These are phyloP conservation scores for Aspergillus sp. DNA, from an alignment of 2,329 filamentous ascomycete species.

Conservation along the genomic window DNA sequence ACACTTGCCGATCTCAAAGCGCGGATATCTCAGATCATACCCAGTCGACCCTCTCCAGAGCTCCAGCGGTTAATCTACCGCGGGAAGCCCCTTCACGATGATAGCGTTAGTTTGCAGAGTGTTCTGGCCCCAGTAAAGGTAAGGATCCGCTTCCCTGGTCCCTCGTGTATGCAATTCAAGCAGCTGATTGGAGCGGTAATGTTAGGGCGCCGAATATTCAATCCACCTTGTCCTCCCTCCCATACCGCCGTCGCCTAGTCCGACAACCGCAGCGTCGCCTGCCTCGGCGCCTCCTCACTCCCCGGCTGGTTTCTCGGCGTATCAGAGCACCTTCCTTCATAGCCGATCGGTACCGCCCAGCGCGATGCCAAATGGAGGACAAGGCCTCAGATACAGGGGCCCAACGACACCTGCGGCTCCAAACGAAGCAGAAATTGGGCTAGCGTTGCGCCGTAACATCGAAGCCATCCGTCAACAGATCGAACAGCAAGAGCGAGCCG, in stretches of 20 bases:
- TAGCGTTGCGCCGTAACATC: constrained; percentile 20
- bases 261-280: constrained; percentile 6
- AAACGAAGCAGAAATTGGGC: constrained; percentile 18
- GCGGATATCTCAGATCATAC: constrained; percentile 51
- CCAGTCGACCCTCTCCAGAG: constrained; percentile 44
- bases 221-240: constrained; percentile 47
- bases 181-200: constrained; percentile 5
- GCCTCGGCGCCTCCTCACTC: background rate
- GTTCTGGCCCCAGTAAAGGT: constrained; percentile 54
- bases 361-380: background rate
- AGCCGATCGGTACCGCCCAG: constrained; percentile 6
- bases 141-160: constrained; percentile 22
- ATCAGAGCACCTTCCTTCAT: constrained; percentile 8
- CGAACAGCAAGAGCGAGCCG: constrained; percentile 15
- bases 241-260: constrained; percentile 16
- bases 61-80: constrained; percentile 59
- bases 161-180: background rate
- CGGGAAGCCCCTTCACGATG: constrained; percentile 53
- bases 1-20: constrained; percentile 55
- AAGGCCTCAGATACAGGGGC: constrained; percentile 15
- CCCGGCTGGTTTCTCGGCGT: constrained; percentile 12
- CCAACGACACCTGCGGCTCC: constrained; percentile 4
- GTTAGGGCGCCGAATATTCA: constrained; percentile 28
- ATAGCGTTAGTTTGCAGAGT: constrained; percentile 48
- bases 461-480: constrained; percentile 22